These are phyloP conservation scores for Cutaneotrichosporon curvatum DNA, from an alignment of 1,284 basidiomycete species.

Conservation along the genomic window DNA sequence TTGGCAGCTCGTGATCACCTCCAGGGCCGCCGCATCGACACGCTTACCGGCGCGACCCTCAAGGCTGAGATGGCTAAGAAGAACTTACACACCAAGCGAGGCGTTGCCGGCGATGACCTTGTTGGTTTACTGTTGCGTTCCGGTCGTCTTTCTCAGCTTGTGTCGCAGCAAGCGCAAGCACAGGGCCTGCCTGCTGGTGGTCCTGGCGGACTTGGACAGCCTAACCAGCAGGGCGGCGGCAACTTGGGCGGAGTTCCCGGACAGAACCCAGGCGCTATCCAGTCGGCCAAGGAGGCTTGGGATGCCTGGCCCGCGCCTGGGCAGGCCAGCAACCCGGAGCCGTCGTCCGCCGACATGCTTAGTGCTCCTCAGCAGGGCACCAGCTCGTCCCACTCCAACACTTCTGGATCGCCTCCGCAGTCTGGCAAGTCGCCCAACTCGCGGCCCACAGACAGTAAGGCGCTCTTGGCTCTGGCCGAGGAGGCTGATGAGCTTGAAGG, in stretches of 20 bases:
- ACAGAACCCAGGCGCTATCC: constrained; percentile 12
- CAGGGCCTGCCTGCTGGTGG: constrained; percentile 5
- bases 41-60: constrained; percentile 86
- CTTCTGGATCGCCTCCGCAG: constrained; percentile 29
- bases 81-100: constrained; percentile 90
- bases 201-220: constrained; percentile 4
- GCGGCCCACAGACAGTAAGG: constrained; percentile 40
- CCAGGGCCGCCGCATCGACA: constrained; percentile 84
- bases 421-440: constrained; percentile 30
- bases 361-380: constrained; percentile 1
- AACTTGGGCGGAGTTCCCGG: constrained; percentile 3
- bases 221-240: neutral
- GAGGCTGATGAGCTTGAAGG: constrained; percentile 45
- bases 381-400: constrained; percentile 19
- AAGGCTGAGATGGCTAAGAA: constrained; percentile 99
- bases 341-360: constrained; percentile 12
- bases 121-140: constrained; percentile 36
- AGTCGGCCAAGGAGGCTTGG: constrained; percentile 34
- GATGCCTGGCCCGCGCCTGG: constrained; percentile 21
- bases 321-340: constrained; percentile 2
- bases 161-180: constrained; percentile 11
- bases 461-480: constrained; percentile 43
- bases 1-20: constrained; percentile 79
- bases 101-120: constrained; percentile 51
- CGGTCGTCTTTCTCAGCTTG: constrained; percentile 28